phyloP scores from a whole-genome alignment of 352 stramenopile genomes.

The Globisporangium middletonii region DNA sequence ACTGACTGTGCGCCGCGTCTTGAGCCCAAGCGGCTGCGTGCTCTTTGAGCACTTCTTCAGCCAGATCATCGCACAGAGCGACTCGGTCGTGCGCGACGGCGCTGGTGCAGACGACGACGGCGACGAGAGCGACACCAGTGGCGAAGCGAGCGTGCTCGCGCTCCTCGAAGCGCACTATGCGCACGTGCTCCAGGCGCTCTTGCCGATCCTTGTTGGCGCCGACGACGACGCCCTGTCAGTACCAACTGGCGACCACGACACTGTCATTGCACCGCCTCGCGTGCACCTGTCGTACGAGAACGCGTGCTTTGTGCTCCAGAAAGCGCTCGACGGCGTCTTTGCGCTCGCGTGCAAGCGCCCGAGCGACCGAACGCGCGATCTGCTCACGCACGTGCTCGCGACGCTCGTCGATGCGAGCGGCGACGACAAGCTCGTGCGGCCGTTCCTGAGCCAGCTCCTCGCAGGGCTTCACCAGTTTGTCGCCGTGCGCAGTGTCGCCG shows the following conservation, averaged over 20 bases:
- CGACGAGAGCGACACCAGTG: constrained; percentile 4
- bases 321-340: constrained; percentile 55
- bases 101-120: constrained; percentile 31
- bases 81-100: constrained; percentile 22
- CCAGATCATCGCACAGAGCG: constrained; percentile 28
- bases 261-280: no score
- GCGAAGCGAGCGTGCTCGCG: constrained; percentile 20
- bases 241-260: no score
- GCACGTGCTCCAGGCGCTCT: constrained; percentile 33
- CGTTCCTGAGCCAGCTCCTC: constrained; percentile 60
- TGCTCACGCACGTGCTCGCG: constrained; percentile 39
- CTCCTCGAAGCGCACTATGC: constrained; percentile 48
- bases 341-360: constrained; percentile 34
- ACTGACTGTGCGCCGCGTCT: background rate
- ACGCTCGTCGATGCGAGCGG: constrained; percentile 53
- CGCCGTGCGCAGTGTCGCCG: constrained; percentile 24
- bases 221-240: constrained; percentile 17
- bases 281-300: constrained; percentile 54
- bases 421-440: constrained; percentile 51
- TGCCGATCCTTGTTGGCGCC: constrained; percentile 35
- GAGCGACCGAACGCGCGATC: constrained; percentile 22
- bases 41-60: constrained; percentile 61
- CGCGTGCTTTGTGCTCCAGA: constrained; percentile 51
- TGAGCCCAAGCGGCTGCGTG: constrained; percentile 35
- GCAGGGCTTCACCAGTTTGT: constrained; percentile 41